phyloP scores from a whole-genome alignment of 2,329 filamentous ascomycete genomes.

The Sarocladium strictum region DNA sequence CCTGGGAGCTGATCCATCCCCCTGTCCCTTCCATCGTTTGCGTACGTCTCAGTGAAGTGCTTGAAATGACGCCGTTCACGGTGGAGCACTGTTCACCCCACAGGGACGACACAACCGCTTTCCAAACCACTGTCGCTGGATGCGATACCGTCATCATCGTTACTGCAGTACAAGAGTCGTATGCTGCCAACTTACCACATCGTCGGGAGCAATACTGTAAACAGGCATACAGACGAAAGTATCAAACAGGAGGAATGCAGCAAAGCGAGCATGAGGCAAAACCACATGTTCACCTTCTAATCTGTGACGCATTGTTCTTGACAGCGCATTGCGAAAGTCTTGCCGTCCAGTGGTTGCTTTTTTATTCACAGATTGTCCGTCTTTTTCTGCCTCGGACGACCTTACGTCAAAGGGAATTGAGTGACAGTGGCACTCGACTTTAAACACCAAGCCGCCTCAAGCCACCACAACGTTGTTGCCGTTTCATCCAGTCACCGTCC shows the following conservation, averaged over 20 bases:
- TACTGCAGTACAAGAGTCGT: not conserved
- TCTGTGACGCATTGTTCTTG: not conserved
- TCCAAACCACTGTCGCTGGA: not conserved
- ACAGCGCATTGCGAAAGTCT: not conserved
- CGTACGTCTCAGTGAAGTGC: not conserved
- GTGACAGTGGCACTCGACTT: not conserved
- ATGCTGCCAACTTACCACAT: not conserved
- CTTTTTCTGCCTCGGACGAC: no score
- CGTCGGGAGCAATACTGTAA: not conserved
- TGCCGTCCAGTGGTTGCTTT: no score
- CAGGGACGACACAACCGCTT: slow-evolving; percentile 4
- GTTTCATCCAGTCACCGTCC: not conserved
- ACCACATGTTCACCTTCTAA: not conserved
- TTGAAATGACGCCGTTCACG: not conserved
- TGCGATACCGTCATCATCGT: not conserved
- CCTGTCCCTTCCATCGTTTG: no score
- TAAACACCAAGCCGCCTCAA: not conserved
- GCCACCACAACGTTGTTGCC: not conserved
- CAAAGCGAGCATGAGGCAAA: not conserved
- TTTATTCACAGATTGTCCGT: no score
- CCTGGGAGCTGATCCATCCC: not conserved
- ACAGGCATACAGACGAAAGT: not conserved
- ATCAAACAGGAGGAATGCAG: not conserved
- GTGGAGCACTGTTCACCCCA: not conserved
- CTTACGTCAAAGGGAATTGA: not conserved